phyloP scores from a whole-genome alignment of 2,329 filamentous ascomycete species.

The Penicillium expansum region DNA sequence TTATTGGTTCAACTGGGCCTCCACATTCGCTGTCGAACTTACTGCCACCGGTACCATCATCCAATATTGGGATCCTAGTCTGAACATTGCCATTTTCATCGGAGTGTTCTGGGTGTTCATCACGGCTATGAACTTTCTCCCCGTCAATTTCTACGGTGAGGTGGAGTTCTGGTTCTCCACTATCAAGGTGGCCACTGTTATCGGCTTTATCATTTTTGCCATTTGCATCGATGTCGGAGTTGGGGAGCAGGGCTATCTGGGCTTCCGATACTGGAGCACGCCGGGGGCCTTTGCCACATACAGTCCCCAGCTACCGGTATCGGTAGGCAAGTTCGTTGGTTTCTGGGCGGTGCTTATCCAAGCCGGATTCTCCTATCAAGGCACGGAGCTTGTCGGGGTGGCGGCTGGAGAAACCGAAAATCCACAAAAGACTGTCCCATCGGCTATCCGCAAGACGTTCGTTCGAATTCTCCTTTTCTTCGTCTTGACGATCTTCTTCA shows the following conservation, averaged over 20 bases:
- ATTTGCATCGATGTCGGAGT: constrained; percentile 72
- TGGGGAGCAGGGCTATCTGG: constrained; percentile 68
- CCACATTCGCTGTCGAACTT: constrained; percentile 71
- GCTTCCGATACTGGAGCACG: constrained; percentile 68
- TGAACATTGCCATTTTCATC: constrained; percentile 70
- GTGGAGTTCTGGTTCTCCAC: constrained; percentile 75
- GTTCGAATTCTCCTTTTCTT: constrained; percentile 66
- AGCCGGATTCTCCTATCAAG: constrained; percentile 46
- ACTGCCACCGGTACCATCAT: constrained; percentile 71
- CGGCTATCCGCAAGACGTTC: constrained; percentile 70
- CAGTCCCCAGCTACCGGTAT: constrained; percentile 55
- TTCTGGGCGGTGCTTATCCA: constrained; percentile 53
- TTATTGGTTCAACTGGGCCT: constrained; percentile 76
- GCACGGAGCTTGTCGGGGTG: constrained; percentile 71
- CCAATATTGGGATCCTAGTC: constrained; percentile 64
- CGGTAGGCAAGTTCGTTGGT: constrained; percentile 62
- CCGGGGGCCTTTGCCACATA: constrained; percentile 67
- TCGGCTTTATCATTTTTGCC: constrained; percentile 73
- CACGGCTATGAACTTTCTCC: constrained; percentile 66
- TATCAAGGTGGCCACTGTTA: constrained; percentile 71
- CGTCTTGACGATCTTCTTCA: constrained; percentile 54
- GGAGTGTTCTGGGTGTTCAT: constrained; percentile 70
- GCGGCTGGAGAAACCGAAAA: constrained; percentile 72
- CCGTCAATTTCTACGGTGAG: constrained; percentile 70
- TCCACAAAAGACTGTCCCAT: constrained; percentile 67